Conservation (phyloP, 129 eudicot species). For the Flaveria trinervia region DNA sequence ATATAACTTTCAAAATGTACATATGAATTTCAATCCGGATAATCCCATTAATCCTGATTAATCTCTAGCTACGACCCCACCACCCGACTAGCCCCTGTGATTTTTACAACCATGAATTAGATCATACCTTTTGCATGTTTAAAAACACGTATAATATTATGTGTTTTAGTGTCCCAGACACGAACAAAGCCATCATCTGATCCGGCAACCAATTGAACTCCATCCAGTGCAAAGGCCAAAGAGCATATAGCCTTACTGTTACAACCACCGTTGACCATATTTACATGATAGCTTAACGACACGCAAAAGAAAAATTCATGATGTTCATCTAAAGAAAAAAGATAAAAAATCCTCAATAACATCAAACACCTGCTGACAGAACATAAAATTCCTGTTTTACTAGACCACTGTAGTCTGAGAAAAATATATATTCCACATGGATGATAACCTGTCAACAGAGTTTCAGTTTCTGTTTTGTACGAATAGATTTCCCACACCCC, state of each 20-base stretch:
- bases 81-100: no score
- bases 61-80: no score
- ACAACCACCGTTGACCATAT: constrained; percentile 22
- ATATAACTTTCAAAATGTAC: no score
- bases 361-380: constrained; percentile 5
- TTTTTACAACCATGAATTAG: neutral
- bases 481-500: neutral
- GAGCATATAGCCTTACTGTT: constrained; percentile 81
- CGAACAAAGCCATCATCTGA: constrained; percentile 94
- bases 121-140: constrained; percentile 79
- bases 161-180: constrained; percentile 79
- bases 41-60: no score
- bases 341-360: neutral
- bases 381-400: neutral
- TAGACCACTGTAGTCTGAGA: neutral
- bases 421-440: neutral
- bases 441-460: neutral
- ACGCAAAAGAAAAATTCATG: constrained; percentile 1
- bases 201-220: constrained; percentile 79
- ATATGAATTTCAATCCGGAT: no score
- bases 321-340: constrained; percentile 14
- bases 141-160: constrained; percentile 68
- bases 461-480: constrained; percentile 1
- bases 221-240: constrained; percentile 75
- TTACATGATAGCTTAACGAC: constrained; percentile 1